Percentiles rank a stretch among this genome's conserved stretches.
These are phyloP conservation scores for Diutina rugosa DNA, from an alignment of 1,139 yeast species.

Conservation along the genomic window DNA sequence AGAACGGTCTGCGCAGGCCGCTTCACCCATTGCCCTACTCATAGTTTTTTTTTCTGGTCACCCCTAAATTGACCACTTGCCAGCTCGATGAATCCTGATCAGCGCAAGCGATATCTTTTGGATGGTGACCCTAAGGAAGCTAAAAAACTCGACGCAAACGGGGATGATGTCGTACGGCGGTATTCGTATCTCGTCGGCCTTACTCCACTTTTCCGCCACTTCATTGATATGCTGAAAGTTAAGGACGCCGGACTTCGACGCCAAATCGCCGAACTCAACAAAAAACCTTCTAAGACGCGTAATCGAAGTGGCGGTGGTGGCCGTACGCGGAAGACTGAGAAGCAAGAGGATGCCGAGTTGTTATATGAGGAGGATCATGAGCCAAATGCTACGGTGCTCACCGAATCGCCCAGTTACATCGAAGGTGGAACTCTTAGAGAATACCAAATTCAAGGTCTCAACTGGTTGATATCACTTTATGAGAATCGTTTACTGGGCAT, in stretches of 20 bases:
- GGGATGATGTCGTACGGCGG: slow-evolving; percentile 60
- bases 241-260: slow-evolving; percentile 55
- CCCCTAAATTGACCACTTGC: not conserved
- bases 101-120: slow-evolving; percentile 5
- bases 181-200: slow-evolving; percentile 74
- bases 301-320: not conserved
- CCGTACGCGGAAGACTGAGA: slow-evolving; percentile 39
- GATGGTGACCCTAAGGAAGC: slow-evolving; percentile 40
- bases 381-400: slow-evolving; percentile 37
- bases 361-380: slow-evolving; percentile 37
- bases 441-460: slow-evolving; percentile 88
- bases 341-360: slow-evolving; percentile 61
- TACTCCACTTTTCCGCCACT: slow-evolving; percentile 78
- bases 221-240: slow-evolving; percentile 70
- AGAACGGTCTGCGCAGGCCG: not conserved
- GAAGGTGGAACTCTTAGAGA: slow-evolving; percentile 49
- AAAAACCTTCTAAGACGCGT: not conserved
- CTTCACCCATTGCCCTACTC: not conserved
- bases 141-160: slow-evolving; percentile 31
- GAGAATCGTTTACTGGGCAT: slow-evolving; percentile 84
- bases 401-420: slow-evolving; percentile 53
- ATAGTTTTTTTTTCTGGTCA: not conserved
- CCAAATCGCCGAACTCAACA: slow-evolving; percentile 5
- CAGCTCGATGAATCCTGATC: not conserved
- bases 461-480: slow-evolving; percentile 78